Conservation (phyloP, 495 filamentous ascomycete genomes). For the Cudoniella acicularis region DNA sequence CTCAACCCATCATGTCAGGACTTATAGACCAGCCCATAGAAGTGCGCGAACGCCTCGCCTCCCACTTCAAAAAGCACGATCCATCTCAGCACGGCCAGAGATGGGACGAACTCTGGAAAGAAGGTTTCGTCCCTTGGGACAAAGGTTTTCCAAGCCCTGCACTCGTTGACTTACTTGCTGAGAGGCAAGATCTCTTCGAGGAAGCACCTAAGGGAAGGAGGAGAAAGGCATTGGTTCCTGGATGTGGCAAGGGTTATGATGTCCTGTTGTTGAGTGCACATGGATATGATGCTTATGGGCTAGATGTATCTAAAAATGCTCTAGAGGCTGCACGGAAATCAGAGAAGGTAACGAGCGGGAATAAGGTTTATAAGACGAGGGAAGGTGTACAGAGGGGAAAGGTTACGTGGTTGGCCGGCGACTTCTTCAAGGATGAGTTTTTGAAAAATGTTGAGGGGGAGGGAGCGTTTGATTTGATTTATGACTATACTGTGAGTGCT, state of each 20-base stretch:
- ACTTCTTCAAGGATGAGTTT: slow-evolving; percentile 73
- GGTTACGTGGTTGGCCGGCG: slow-evolving; percentile 58
- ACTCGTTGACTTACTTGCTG: slow-evolving; percentile 55
- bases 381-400: slow-evolving; percentile 47
- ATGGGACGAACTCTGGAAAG: slow-evolving; percentile 65
- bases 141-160: slow-evolving; percentile 61
- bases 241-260: slow-evolving; percentile 76
- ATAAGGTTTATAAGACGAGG: slow-evolving; percentile 39
- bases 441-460: slow-evolving; percentile 40
- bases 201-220: not conserved
- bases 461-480: slow-evolving; percentile 69
- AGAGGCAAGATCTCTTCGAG: slow-evolving; percentile 32
- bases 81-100: slow-evolving; percentile 37
- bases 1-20: not conserved
- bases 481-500: slow-evolving; percentile 73
- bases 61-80: slow-evolving; percentile 52
- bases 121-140: slow-evolving; percentile 63
- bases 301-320: slow-evolving; percentile 62
- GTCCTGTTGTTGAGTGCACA: slow-evolving; percentile 64
- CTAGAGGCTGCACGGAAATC: slow-evolving; percentile 48
- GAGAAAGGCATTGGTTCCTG: slow-evolving; percentile 54
- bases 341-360: slow-evolving; percentile 34
- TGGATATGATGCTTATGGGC: slow-evolving; percentile 70
- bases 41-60: slow-evolving; percentile 25
- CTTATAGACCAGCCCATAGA: slow-evolving; percentile 20